phyloP scores from a whole-genome alignment of 306 rosid genomes.

The Cyamopsis tetragonoloba region DNA sequence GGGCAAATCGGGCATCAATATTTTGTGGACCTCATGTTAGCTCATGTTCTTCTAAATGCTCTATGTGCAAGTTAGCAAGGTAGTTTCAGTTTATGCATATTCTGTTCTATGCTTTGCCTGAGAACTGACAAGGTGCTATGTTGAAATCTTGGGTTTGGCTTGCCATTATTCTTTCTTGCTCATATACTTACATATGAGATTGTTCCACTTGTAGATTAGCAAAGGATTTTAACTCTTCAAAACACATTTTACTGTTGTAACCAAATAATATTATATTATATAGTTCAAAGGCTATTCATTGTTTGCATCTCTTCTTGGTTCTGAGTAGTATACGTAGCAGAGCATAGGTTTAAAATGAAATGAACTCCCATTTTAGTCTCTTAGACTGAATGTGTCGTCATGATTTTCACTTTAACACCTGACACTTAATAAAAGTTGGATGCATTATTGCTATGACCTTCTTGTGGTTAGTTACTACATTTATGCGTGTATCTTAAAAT shows the following conservation, averaged over 20 bases:
- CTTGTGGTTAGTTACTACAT: neutral
- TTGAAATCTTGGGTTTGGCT: slow-evolving; percentile 19
- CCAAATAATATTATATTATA: too few relatives aligned
- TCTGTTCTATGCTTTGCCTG: neutral
- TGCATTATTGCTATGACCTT: neutral
- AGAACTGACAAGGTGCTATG: slow-evolving; percentile 9
- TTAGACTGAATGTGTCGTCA: too few relatives aligned
- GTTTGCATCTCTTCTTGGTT: neutral
- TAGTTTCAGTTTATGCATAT: neutral
- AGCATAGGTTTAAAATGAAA: neutral
- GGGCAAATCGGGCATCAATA: slow-evolving; percentile 92
- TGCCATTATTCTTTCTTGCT: slow-evolving; percentile 52
- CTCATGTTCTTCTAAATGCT: slow-evolving; percentile 79
- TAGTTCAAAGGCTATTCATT: slow-evolving; percentile 16
- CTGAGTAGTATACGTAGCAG: too few relatives aligned
- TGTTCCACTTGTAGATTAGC: slow-evolving; percentile 40
- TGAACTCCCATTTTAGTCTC: too few relatives aligned
- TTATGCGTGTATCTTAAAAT: too few relatives aligned
- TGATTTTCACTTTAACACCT: too few relatives aligned
- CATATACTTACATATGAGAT: slow-evolving; percentile 26
- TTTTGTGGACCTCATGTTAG: slow-evolving; percentile 88
- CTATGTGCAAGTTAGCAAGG: slow-evolving; percentile 56
- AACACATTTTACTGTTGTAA: slow-evolving; percentile 10
- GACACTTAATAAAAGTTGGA: too few relatives aligned
- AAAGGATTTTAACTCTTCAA: slow-evolving; percentile 13